Evolutionary conservation across 73 alveolate species (phyloP), one percentile per base, ranked within the genome.

Genomic region (Tetrahymena elliotti): DNA sequence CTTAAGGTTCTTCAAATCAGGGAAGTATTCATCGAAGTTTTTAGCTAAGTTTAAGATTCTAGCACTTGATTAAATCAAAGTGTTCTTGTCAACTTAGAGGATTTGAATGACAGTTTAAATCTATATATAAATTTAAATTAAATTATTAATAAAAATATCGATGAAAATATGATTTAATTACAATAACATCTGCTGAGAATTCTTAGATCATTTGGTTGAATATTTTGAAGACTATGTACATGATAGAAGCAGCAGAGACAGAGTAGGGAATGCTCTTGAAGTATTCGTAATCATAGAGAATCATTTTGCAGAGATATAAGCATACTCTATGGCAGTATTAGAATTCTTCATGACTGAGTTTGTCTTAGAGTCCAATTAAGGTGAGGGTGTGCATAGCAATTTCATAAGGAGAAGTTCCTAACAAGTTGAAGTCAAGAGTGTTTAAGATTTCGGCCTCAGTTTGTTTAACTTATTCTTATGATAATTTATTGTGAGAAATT

Each of bases 1-100:
- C 97, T 97, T 98, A 22, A 98, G 96, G 95, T 98, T 98, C 93
- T 98, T 99, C n/a, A 98, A 97, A 18, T 98, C 99, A 40, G 98
- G 99, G 96, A 96, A 98, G 84, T 95, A 95, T 82, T 97, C 95
- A 95, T 98, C 99, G 92, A 98, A 98, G 97, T 98, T 98, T 94
- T 98, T 97, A 6, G 99, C 99, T 94, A 97, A 96, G 95, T 96
- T 96, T 33, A 98, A 96, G 92, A 98, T 97, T 95, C 96, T 96
- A 41, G 98, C 98, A 8, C 99, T 97, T n/a, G 96, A 97, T 52
- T 98, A 98, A 37, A 98, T 95, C 68, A 98, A 97, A 53, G 97
- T 97, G 83, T 96, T 98, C 53, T 98, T 98, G 47, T 94, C 96
- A 1, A 94, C 92, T 33, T 83, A 36, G 34, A 82, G 54, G 27